Percentiles rank a stretch among this genome's conserved stretches.
phyloP scores from a whole-genome alignment of 805 yeast species.

The Metschnikowia anglica region DNA sequence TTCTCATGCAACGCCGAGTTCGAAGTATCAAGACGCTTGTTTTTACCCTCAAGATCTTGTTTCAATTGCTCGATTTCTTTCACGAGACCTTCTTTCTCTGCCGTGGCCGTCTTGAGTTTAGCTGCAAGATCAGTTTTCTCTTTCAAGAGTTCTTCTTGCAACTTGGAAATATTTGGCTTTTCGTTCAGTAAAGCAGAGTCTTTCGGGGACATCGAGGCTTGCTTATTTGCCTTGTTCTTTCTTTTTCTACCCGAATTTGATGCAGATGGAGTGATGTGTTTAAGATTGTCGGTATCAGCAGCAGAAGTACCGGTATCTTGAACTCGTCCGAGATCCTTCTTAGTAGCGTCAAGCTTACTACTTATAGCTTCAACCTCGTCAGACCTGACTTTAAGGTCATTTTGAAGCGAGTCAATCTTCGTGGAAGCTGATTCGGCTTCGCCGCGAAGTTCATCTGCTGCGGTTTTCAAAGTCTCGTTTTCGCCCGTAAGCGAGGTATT shows the following conservation, averaged over 20 bases:
- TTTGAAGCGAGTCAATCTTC: slow-evolving; percentile 3
- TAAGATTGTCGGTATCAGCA: too few relatives aligned
- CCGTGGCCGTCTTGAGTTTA: not conserved
- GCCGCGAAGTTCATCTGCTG: not conserved
- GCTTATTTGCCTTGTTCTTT: slow-evolving; percentile 4
- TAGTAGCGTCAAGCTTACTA: not conserved
- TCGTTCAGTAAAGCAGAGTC: not conserved
- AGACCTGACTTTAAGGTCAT: not conserved
- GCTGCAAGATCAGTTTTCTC: not conserved
- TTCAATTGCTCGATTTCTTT: slow-evolving; percentile 13
- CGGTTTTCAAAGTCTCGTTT: not conserved
- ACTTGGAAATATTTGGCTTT: not conserved
- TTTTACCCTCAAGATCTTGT: slow-evolving; percentile 4
- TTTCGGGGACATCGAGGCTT: not conserved
- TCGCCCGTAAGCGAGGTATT: not conserved
- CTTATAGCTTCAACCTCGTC: slow-evolving; percentile 4
- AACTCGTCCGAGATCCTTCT: slow-evolving; percentile 2
- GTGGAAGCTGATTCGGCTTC: not conserved
- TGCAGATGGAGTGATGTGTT: too few relatives aligned
- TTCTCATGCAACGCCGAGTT: slow-evolving; percentile 13
- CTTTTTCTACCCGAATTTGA: slow-evolving; percentile 3
- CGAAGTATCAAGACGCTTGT: not conserved
- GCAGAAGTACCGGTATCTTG: not conserved
- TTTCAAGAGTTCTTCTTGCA: not conserved
- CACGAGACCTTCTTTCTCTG: not conserved